phyloP scores from a whole-genome alignment of 2,329 filamentous ascomycete genomes.

The Aphanocladium album region DNA sequence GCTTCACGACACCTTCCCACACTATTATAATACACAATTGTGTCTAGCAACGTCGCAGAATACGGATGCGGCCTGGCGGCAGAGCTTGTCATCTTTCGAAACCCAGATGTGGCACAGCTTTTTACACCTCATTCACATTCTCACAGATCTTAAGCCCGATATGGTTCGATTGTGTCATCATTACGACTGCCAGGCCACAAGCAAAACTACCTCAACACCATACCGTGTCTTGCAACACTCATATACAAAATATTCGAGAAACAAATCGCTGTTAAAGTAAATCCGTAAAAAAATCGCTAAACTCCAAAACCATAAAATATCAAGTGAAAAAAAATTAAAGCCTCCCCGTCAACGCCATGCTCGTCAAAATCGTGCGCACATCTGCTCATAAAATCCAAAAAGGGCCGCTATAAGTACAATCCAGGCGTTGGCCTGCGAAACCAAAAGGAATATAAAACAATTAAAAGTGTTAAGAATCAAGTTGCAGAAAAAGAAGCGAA shows the following conservation, averaged over 20 bases:
- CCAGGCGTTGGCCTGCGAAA: background rate
- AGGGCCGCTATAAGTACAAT: background rate
- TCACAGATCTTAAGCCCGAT: background rate
- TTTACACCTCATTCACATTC: too few relatives aligned
- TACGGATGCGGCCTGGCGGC: too few relatives aligned
- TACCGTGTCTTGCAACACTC: background rate
- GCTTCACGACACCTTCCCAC: too few relatives aligned
- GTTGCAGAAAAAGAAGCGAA: background rate
- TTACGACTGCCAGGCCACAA: background rate
- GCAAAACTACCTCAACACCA: background rate
- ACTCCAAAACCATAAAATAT: background rate
- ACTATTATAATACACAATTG: background rate
- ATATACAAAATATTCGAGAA: background rate
- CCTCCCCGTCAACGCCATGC: conserved; percentile 1
- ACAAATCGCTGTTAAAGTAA: background rate
- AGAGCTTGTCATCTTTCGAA: too few relatives aligned
- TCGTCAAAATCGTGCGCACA: background rate
- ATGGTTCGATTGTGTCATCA: background rate
- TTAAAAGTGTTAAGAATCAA: background rate
- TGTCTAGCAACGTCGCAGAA: background rate
- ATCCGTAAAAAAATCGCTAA: background rate
- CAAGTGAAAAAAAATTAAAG: background rate
- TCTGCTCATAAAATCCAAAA: background rate
- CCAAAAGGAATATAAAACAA: background rate
- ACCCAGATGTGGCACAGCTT: too few relatives aligned